phyloP scores from a whole-genome alignment of 1,139 yeast species.

The Geotrichum candidum region DNA sequence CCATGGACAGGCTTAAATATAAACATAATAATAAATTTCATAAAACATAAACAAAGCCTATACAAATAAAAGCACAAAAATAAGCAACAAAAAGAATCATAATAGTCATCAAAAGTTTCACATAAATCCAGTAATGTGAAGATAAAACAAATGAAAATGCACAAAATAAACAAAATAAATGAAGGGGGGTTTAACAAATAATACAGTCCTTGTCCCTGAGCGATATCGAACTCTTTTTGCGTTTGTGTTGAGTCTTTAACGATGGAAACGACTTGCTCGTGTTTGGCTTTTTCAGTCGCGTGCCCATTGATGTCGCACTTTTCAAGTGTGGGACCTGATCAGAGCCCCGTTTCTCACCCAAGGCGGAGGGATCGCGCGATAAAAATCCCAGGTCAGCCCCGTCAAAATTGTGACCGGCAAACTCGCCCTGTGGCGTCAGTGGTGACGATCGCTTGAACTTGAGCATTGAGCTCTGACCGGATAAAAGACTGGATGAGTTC shows the following conservation, averaged over 20 bases:
- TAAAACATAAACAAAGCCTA: too few species aligned
- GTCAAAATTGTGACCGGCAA: not conserved
- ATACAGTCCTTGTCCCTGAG: slow-evolving; percentile 15
- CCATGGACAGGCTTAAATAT: too few species aligned
- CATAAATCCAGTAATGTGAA: not conserved
- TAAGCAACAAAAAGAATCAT: not conserved
- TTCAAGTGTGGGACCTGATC: not conserved
- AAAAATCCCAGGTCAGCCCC: not conserved
- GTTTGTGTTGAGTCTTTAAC: too few species aligned
- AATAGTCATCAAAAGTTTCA: not conserved
- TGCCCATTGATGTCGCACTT: not conserved
- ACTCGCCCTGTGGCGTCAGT: not conserved
- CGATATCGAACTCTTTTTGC: too few species aligned
- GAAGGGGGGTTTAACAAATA: slow-evolving; percentile 6
- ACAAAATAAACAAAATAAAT: not conserved
- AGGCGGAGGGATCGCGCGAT: not conserved
- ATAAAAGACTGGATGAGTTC: not conserved
- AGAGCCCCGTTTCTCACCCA: not conserved
- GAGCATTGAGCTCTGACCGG: not conserved
- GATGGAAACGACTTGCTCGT: not conserved
- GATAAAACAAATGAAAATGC: not conserved
- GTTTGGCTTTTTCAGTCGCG: not conserved
- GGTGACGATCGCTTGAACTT: not conserved
- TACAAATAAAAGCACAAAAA: not conserved
- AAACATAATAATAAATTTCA: not conserved